Conservation (phyloP, 1,284 basidiomycete species). For the Moesziomyces antarcticus region DNA sequence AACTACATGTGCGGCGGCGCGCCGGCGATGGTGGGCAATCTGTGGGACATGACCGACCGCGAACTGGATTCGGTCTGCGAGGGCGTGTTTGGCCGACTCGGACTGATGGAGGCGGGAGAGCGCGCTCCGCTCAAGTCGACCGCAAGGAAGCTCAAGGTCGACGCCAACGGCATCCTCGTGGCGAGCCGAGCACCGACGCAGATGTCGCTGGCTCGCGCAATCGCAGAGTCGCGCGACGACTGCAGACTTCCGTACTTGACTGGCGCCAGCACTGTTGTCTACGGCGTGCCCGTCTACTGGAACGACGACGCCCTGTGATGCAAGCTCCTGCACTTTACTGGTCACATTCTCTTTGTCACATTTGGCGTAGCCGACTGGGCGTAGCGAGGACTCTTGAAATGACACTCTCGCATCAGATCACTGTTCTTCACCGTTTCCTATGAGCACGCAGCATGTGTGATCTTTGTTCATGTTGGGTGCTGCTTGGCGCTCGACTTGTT, state of each 20-base stretch:
- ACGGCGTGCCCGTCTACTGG: constrained; percentile 80
- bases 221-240: constrained; percentile 79
- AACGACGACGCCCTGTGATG: constrained; percentile 9
- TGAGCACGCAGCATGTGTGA: too few relatives aligned
- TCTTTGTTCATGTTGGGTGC: too few relatives aligned
- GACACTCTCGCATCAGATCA: too few relatives aligned
- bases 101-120: constrained; percentile 70
- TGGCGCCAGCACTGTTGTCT: constrained; percentile 93
- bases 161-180: constrained; percentile 13
- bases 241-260: constrained; percentile 94
- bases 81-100: constrained; percentile 81
- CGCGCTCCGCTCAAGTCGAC: constrained; percentile 46
- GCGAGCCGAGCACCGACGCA: constrained; percentile 30
- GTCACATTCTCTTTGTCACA: too few relatives aligned
- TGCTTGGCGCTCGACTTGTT: too few relatives aligned
- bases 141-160: constrained; percentile 24
- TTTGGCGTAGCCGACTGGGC: too few relatives aligned
- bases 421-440: too few relatives aligned
- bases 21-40: constrained; percentile 89
- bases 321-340: not conserved
- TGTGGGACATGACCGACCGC: constrained; percentile 98
- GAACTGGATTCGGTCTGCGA: constrained; percentile 94
- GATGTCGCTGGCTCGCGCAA: constrained; percentile 79
- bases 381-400: too few relatives aligned
- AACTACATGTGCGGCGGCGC: constrained; percentile 96